Base-by-base conservation (phyloP, 768 basidiomycete species). In the Leccinum arenicola region DNA sequence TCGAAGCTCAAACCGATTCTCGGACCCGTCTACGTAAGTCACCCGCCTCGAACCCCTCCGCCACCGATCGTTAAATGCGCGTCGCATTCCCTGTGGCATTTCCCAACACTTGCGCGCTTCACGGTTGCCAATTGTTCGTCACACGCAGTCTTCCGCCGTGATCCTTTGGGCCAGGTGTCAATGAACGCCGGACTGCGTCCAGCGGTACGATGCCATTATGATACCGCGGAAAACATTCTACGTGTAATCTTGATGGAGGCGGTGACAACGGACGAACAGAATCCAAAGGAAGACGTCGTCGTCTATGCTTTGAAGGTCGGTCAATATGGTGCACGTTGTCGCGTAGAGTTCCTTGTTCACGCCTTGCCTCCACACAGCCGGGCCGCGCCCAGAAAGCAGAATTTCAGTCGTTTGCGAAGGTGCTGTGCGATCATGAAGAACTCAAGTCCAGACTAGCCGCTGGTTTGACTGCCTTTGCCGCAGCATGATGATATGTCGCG, bases 151-250 rank as follows among this genome's bases (percentile, higher is more conserved):
- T 88, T 89, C 73, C 82, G 87, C 7, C 83, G 87, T 6, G 87
- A 88, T 61, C 87, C 86, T 0, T 70, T 89, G 29, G 83, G 84
- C 77, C 84, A 88, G 65, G 83, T 88, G 1, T 82, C 86, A 1
- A 84, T 88, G 84, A 88, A 87, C 66, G 74, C 86, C 47, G 80
- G 81, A 23, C 67, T 89, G 53, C 75, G 75, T 48, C 75, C 84
- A 8, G 71, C 82, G 9, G 77, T 88, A 47, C 80, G 84, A 47
- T 87, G 84, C 61, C 77, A 81, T 21, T 86, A 79, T 67, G 83
- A 86, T 58, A 72, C 75, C 19, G 77, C 79, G 38, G 86, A 87
- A 58, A 77, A 77, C 52, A 76, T 82, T 9, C 70, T 88, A 36
- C 82, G 85, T 21, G 68, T 88, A 6, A 75, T 83, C 27, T 66